Evolutionary conservation across 345 rosid species (phyloP), one percentile per base, ranked within the genome.

Genomic region (Lumnitzera littorea): DNA sequence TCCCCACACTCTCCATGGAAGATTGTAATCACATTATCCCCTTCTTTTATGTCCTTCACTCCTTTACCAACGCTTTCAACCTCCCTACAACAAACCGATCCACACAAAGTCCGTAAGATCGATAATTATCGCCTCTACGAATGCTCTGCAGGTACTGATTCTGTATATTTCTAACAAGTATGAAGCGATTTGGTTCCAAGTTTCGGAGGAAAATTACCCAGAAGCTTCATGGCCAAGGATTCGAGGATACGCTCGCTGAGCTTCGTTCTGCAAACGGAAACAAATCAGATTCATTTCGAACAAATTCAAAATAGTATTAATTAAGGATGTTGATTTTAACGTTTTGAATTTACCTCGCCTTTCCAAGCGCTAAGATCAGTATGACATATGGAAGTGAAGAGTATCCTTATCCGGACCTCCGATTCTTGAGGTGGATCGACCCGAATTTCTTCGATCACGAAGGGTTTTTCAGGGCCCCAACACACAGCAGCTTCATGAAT

Each of bases 151-250:
- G 20, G 20, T 1, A 20, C 20, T 20, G 20, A 20, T 20, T 20
- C 20, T 20, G 20, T 20, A 20, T 20, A 20, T 20, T 36, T 36
- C 11, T 36, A 36, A 5, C 43, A 4, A 36, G 43, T 36, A 36
- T 36, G 43, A 9, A 36, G 5, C 11, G 9, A 36, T 36, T 36
- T 36, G 43, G 0, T 36, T 36, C 43, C 43, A 36, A 36, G 43
- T 36, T 2, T 27, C 5, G 43, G 7, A 36, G 53, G 13, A 47
- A 51, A 46, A 41, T 24, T 75, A 87, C 91, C 95, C 91, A 2
- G 84, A 83, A n/a, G 91, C 91, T 63, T 88, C 91, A 56, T 88
- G 95, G 46, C 95, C 95, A 23, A 85, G 66, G 46, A 88, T 83
- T 52, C 89, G 70, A 11, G 91, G 95, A 73, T 64, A 88, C 53